Evolutionary conservation across 768 basidiomycete species (phyloP).

Genomic region (Tephrocybe rancida): DNA sequence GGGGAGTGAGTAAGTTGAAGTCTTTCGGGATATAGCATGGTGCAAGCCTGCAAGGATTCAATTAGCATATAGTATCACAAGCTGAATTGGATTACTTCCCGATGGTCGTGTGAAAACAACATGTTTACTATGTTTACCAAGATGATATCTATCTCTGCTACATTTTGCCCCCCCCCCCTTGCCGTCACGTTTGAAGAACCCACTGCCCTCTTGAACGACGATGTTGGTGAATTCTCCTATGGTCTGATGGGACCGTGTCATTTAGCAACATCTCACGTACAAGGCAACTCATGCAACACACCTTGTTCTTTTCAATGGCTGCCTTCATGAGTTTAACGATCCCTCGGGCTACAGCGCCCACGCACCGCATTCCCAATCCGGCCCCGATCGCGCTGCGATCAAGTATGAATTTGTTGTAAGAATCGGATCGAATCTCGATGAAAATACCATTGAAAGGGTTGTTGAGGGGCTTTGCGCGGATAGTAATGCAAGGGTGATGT

Average conservation of each 20-base stretch:
- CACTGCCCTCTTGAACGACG: slow-evolving; percentile 10
- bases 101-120: too few species aligned
- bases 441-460: slow-evolving; percentile 12
- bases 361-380: slow-evolving; percentile 6
- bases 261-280: not conserved
- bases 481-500: slow-evolving; percentile 4
- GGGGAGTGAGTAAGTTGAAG: too few species aligned
- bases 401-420: slow-evolving; percentile 1
- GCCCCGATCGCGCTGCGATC: not conserved
- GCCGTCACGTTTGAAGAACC: too few species aligned
- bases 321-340: slow-evolving; percentile 7
- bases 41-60: too few species aligned
- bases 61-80: too few species aligned
- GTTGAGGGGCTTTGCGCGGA: not conserved
- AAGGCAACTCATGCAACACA: not conserved
- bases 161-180: too few species aligned
- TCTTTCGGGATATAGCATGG: too few species aligned
- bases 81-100: too few species aligned
- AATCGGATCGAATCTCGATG: not conserved
- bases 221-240: slow-evolving; percentile 7
- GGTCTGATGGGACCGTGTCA: not conserved
- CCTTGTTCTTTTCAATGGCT: slow-evolving; percentile 12
- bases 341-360: slow-evolving; percentile 3
- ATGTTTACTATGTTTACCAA: too few species aligned
- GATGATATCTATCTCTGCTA: too few species aligned